phyloP scores from a whole-genome alignment of 768 basidiomycete genomes.

The Rhodotorula babjevae region DNA sequence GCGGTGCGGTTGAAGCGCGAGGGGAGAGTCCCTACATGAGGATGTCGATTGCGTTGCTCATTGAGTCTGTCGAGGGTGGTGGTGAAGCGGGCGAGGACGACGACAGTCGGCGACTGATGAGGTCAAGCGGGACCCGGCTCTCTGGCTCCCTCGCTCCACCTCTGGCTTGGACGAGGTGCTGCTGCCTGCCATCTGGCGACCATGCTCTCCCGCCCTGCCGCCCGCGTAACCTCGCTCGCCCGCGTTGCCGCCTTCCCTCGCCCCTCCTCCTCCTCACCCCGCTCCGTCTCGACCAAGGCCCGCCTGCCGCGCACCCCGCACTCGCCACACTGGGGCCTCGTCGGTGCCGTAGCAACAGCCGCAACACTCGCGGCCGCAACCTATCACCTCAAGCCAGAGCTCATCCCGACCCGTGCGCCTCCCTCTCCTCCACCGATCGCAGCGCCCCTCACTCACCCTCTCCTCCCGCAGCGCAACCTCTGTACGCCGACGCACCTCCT shows the following conservation, averaged over 20 bases:
- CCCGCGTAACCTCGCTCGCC: background rate
- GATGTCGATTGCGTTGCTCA: constrained; percentile 9
- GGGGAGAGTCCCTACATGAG: constrained; percentile 12
- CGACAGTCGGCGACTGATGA: background rate
- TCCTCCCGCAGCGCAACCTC: background rate
- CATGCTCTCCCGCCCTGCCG: background rate
- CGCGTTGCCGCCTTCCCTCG: background rate
- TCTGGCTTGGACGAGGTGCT: background rate
- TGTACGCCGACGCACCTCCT: constrained; percentile 15
- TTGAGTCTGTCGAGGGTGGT: background rate
- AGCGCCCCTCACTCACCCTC: background rate
- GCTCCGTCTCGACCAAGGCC: background rate
- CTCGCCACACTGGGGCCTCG: background rate
- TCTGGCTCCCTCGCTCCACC: background rate
- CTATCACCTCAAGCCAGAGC: constrained; percentile 11
- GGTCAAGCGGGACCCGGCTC: no score
- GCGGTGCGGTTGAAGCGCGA: no score
- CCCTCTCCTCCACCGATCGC: background rate
- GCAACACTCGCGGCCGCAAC: background rate
- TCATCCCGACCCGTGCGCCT: constrained; percentile 5
- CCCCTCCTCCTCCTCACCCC: background rate
- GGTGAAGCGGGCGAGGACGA: no score
- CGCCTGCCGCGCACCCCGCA: background rate
- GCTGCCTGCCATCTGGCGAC: background rate
- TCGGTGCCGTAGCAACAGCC: no score